These are phyloP conservation scores for Teratosphaeria epicoccoides DNA, from an alignment of 2,329 filamentous ascomycete species.

Conservation along the genomic window DNA sequence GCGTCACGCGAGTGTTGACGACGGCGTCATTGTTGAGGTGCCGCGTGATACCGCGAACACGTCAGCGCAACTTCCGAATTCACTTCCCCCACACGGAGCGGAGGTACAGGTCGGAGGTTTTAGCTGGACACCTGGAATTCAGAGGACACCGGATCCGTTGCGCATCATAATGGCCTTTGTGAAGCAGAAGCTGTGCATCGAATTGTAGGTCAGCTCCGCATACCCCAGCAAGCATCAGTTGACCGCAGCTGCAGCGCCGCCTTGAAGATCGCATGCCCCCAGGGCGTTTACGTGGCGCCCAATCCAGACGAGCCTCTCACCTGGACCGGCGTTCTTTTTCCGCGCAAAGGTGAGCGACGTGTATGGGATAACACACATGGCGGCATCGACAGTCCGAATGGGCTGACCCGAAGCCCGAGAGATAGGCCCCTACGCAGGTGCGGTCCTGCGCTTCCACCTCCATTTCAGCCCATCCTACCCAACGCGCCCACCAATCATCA, in stretches of 20 bases:
- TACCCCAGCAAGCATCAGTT: not conserved
- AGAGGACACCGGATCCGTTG: too few species aligned
- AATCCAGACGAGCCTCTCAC: constrained; percentile 68
- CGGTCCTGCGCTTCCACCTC: constrained; percentile 81
- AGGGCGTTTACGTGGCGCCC: constrained; percentile 77
- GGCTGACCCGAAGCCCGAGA: not conserved
- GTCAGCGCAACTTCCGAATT: too few species aligned
- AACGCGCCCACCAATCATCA: constrained; percentile 67
- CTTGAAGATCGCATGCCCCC: constrained; percentile 55
- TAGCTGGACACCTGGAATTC: too few species aligned
- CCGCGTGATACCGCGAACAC: too few species aligned
- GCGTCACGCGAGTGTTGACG: too few species aligned
- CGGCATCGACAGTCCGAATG: not conserved
- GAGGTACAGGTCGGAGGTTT: not conserved
- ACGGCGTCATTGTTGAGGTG: too few species aligned
- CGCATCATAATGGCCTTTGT: constrained; percentile 41
- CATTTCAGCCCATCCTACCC: constrained; percentile 78
- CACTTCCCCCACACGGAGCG: too few species aligned
- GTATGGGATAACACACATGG: not conserved
- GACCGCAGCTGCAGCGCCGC: constrained; percentile 11
- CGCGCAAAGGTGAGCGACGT: constrained; percentile 59
- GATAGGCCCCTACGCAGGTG: constrained; percentile 78
- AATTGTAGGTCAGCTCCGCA: constrained; percentile 53
- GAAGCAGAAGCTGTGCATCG: constrained; percentile 65
- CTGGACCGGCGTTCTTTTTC: constrained; percentile 88